Percentiles rank a stretch among this genome's conserved stretches.
Conservation (phyloP, 805 yeast species). For the Ogataea salicorniae region DNA sequence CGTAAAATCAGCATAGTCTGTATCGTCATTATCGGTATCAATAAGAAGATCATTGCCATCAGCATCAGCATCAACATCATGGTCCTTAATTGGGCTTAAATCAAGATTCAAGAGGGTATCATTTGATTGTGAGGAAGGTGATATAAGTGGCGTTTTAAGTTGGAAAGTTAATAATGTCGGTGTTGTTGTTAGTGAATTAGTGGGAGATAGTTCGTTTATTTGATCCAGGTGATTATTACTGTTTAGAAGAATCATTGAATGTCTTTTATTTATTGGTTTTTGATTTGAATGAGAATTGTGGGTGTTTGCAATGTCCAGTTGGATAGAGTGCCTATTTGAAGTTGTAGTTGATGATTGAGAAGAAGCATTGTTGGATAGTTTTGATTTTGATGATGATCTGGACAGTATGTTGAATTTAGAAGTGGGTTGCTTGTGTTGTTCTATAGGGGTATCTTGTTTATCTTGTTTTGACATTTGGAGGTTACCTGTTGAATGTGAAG, state of each 20-base stretch:
- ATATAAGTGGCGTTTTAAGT: no score
- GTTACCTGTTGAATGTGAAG: slow-evolving; percentile 10
- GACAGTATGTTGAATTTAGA: background rate
- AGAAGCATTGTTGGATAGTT: background rate
- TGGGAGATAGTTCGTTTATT: no score
- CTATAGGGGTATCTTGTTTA: background rate
- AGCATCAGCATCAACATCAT: no score
- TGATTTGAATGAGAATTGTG: no score
- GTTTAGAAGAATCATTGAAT: no score
- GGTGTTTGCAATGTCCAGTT: background rate
- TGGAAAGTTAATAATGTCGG: no score
- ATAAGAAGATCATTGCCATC: background rate
- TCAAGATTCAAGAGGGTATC: no score
- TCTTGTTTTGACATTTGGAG: background rate
- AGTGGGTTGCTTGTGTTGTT: background rate
- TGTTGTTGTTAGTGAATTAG: no score
- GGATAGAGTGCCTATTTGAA: background rate
- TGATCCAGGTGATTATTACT: no score
- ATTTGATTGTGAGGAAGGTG: no score
- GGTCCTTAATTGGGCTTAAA: no score
- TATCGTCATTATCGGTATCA: slow-evolving; percentile 3
- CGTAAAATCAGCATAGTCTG: slow-evolving; percentile 8
- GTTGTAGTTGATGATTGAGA: background rate
- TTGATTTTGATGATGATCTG: background rate
- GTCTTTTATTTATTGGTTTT: no score